Conservation (phyloP, 2,329 filamentous ascomycete genomes). For the Trichoderma cornu-damae region DNA sequence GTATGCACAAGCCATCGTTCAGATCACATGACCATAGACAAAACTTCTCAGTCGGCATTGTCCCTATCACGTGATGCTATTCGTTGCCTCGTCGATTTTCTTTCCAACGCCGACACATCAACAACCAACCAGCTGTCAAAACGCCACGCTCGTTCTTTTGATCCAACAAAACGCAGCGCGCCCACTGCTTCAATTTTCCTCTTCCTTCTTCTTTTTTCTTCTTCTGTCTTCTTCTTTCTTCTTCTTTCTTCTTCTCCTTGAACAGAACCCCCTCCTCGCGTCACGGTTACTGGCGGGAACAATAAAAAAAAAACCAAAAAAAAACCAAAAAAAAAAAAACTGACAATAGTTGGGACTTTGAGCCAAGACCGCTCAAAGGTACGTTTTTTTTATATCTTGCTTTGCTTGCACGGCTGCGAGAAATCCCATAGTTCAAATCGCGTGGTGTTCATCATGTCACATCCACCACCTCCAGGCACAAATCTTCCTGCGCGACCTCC, state of each 20-base stretch:
- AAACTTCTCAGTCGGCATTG: not conserved
- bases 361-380: conserved; percentile 46
- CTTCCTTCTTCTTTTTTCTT: not conserved
- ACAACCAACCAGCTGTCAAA: not conserved
- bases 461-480: conserved; percentile 75
- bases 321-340: too few relatives aligned
- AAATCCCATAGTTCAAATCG: conserved; percentile 19
- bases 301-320: too few relatives aligned
- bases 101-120: not conserved
- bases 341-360: conserved; percentile 23
- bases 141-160: not conserved
- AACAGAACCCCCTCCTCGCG: not conserved
- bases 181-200: not conserved
- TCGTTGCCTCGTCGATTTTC: not conserved
- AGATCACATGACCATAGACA: not conserved
- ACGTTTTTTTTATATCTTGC: conserved; percentile 39
- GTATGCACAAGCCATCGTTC: too few relatives aligned
- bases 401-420: conserved; percentile 23
- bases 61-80: not conserved
- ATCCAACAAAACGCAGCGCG: not conserved
- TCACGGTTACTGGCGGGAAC: not conserved
- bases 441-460: conserved; percentile 70
- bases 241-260: too few relatives aligned
- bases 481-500: conserved; percentile 72
- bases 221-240: not conserved